phyloP scores from a whole-genome alignment of 2,329 filamentous ascomycete genomes.

The Phialophora macrospora region DNA sequence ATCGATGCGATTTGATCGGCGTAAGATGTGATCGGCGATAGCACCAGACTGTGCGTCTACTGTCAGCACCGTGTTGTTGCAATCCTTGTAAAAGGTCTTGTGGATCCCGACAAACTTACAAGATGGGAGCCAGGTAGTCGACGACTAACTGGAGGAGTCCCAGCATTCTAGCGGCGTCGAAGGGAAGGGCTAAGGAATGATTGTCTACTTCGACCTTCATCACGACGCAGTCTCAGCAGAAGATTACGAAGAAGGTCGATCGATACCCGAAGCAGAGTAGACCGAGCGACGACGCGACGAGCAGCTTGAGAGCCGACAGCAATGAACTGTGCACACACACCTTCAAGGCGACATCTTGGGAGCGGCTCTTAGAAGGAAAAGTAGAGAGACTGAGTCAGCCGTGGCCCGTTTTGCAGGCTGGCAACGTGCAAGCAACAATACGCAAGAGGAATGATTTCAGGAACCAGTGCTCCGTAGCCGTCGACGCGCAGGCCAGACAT shows the following conservation, averaged over 20 bases:
- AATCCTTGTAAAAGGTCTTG: not conserved
- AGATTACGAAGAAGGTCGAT: not conserved
- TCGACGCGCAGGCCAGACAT: not conserved
- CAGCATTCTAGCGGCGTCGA: conserved; percentile 25
- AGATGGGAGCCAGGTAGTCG: conserved; percentile 56
- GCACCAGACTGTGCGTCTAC: conserved; percentile 56
- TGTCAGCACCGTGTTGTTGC: not conserved
- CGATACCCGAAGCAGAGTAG: not conserved
- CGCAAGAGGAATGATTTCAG: not conserved
- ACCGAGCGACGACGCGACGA: not conserved
- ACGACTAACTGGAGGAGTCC: conserved; percentile 40
- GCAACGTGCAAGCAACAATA: not conserved
- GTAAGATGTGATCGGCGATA: conserved; percentile 68
- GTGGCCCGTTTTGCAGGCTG: not conserved
- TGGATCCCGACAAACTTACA: conserved; percentile 45
- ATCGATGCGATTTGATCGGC: conserved; percentile 70
- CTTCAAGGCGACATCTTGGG: conserved; percentile 9
- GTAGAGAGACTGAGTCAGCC: conserved; percentile 12
- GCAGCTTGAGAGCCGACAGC: not conserved
- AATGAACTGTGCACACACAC: conserved; percentile 10
- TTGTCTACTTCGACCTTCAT: conserved; percentile 11
- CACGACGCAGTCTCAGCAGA: not conserved
- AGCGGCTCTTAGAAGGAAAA: not conserved
- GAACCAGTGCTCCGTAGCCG: not conserved
- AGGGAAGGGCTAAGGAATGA: conserved; percentile 1